Evolutionary conservation across 176 grass and related monocot species (phyloP).

Genomic region (Raddia distichophylla): DNA sequence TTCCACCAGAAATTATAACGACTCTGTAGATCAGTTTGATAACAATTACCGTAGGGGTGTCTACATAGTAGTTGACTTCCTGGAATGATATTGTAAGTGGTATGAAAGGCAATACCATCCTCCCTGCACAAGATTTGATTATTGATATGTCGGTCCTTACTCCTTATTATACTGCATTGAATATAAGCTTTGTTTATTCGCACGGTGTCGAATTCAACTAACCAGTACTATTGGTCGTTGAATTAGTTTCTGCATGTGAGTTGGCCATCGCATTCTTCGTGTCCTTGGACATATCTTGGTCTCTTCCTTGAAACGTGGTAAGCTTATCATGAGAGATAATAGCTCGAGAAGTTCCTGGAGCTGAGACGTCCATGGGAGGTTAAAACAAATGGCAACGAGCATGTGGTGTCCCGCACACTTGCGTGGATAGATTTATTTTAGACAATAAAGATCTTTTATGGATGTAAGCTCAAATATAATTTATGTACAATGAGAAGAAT

Average conservation of each 20-base stretch:
- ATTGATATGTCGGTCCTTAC: background rate
- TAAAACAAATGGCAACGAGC: background rate
- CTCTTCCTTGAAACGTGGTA: constrained; percentile 27
- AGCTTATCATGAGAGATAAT: constrained; percentile 65
- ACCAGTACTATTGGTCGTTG: constrained; percentile 40
- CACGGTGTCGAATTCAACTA: constrained; percentile 15
- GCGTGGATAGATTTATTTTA: no score
- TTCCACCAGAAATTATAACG: background rate
- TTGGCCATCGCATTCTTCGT: constrained; percentile 11
- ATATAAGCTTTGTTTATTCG: background rate
- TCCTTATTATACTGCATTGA: background rate
- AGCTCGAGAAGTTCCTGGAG: constrained; percentile 47
- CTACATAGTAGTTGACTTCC: constrained; percentile 84
- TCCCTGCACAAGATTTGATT: constrained; percentile 50
- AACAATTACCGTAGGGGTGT: constrained; percentile 62
- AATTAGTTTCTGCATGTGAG: constrained; percentile 10
- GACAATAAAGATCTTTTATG: no score
- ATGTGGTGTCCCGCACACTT: no score
- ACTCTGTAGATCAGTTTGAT: background rate
- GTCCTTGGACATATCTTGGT: background rate
- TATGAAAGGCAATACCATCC: constrained; percentile 80
- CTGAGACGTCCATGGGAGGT: constrained; percentile 33
- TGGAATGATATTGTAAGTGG: constrained; percentile 72
- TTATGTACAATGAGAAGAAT: no score
- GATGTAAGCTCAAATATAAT: no score